These are phyloP conservation scores for Mycena belliarum DNA, from an alignment of 768 basidiomycete genomes.

Conservation along the genomic window DNA sequence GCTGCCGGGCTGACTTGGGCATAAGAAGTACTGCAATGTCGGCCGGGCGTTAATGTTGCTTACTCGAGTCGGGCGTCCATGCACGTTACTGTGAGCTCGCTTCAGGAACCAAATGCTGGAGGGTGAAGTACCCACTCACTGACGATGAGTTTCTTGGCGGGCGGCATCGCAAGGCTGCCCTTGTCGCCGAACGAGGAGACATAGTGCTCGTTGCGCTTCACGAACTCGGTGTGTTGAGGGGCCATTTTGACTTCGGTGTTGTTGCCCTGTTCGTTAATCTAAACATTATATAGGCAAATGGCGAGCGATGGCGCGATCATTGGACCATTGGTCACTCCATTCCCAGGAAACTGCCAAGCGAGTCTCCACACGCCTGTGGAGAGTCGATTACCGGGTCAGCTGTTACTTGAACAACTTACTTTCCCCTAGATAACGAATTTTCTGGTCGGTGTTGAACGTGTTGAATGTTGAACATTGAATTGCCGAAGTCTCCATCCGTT, in stretches of 20 bases:
- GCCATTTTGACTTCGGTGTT: neutral
- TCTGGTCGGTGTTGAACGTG: no score
- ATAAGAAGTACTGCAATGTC: neutral
- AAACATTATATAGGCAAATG: neutral
- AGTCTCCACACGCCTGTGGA: no score
- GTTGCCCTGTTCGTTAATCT: constrained; percentile 1
- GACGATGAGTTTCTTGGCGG: constrained; percentile 41
- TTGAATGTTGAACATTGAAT: no score
- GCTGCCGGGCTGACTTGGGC: constrained; percentile 36
- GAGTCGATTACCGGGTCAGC: no score
- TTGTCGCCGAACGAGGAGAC: constrained; percentile 42
- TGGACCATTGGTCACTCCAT: no score
- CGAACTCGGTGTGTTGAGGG: constrained; percentile 30
- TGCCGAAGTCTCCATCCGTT: no score
- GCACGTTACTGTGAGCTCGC: constrained; percentile 42
- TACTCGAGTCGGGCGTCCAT: constrained; percentile 59
- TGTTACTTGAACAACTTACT: no score
- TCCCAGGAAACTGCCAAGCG: no score
- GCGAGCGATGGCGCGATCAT: constrained; percentile 9
- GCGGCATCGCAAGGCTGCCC: constrained; percentile 40
- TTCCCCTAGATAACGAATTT: no score
- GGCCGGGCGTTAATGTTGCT: constrained; percentile 1
- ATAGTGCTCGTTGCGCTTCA: constrained; percentile 40
- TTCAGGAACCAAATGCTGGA: no score
- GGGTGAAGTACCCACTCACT: constrained; percentile 26